Conservation (phyloP, 805 yeast species). For the Pichia rugopelliculosa region DNA sequence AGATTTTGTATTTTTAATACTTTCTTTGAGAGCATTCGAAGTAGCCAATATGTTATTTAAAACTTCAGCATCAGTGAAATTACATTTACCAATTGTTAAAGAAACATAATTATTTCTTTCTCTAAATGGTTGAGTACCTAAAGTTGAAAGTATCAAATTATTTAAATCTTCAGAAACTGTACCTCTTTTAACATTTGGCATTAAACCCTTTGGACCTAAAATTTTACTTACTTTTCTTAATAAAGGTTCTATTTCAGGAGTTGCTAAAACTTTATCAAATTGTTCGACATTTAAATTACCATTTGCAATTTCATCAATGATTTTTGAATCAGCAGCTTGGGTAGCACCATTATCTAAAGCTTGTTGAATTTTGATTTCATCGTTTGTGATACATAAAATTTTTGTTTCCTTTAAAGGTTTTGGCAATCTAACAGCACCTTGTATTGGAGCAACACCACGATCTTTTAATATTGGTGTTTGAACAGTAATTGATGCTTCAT, state of each 20-base stretch:
- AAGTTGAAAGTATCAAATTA: conserved; percentile 42
- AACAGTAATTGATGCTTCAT: conserved; percentile 63
- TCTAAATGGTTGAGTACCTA: conserved; percentile 72
- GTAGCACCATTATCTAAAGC: conserved; percentile 56
- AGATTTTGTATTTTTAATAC: conserved; percentile 47
- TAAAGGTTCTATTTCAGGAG: conserved; percentile 67
- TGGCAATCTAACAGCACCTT: conserved; percentile 68
- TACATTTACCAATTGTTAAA: conserved; percentile 69
- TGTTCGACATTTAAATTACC: conserved; percentile 35
- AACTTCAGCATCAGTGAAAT: conserved; percentile 70
- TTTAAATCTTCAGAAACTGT: conserved; percentile 69
- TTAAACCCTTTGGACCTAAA: conserved; percentile 82
- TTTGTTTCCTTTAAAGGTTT: conserved; percentile 59
- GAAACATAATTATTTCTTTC: conserved; percentile 57
- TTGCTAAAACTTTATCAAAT: conserved; percentile 74
- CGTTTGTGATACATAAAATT: conserved; percentile 61
- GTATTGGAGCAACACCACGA: conserved; percentile 67
- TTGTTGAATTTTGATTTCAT: conserved; percentile 42
- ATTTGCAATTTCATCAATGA: conserved; percentile 52
- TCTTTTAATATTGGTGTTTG: conserved; percentile 61
- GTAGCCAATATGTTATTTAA: conserved; percentile 64
- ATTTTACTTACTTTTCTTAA: conserved; percentile 65
- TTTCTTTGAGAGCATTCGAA: conserved; percentile 49
- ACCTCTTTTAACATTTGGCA: conserved; percentile 83
- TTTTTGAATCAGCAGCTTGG: conserved; percentile 63